These are phyloP conservation scores for Protea cynaroides DNA, from an alignment of 164 flowering plant species.

Conservation along the genomic window DNA sequence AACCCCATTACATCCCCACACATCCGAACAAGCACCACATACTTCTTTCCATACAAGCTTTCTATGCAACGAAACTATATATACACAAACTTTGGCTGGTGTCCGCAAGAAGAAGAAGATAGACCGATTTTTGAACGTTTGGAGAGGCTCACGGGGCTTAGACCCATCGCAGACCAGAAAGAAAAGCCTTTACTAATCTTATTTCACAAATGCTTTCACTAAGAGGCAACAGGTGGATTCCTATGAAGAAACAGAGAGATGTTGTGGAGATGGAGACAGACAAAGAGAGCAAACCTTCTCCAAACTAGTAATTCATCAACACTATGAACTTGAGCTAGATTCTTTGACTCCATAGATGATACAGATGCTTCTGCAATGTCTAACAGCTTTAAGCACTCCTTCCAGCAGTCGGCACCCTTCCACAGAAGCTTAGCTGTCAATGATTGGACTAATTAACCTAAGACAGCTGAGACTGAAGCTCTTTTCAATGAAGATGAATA, in stretches of 20 bases:
- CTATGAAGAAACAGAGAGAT: background rate
- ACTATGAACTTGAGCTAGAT: conserved; percentile 12
- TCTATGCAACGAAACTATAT: background rate
- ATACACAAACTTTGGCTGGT: background rate
- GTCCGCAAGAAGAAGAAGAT: too few species aligned
- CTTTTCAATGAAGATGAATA: background rate
- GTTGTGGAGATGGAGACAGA: too few species aligned
- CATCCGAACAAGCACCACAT: too few species aligned
- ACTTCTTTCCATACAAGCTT: background rate
- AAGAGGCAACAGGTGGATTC: background rate
- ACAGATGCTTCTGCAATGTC: conserved; percentile 62
- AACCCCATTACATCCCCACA: too few species aligned
- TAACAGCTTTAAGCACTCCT: conserved; percentile 61
- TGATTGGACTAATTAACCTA: conserved; percentile 8
- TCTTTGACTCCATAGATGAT: conserved; percentile 10
- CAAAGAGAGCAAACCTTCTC: conserved; percentile 57
- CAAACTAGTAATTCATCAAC: conserved; percentile 35
- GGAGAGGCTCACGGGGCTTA: too few species aligned
- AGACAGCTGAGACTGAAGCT: conserved; percentile 6
- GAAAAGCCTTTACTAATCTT: too few species aligned
- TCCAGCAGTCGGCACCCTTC: conserved; percentile 83
- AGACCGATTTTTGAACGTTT: too few species aligned
- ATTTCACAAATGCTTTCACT: too few species aligned
- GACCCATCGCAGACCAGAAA: too few species aligned
- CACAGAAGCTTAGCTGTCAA: conserved; percentile 81